Base-by-base conservation (phyloP, 805 yeast species). In the Cyberlindnera euphorbiae region DNA sequence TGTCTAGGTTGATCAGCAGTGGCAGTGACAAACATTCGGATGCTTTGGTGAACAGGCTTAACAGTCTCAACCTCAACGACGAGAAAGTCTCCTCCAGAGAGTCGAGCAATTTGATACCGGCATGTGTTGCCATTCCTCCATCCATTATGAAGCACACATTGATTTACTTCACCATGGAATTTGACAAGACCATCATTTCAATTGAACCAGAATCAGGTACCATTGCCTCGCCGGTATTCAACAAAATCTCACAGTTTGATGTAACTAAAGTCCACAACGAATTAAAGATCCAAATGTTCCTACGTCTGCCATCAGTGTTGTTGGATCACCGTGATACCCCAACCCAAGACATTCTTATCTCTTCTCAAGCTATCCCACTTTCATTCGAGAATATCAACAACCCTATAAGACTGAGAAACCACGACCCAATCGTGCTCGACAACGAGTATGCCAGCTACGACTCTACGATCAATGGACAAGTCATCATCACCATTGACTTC, bases 171-270 rank as follows among this genome's bases (percentile, higher is more conserved):
- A 87, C 95, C 2, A 70, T 93, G 30, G 99, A 93, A 61, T 90
- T 88, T 56, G 99, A 93, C 62, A 93, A 93, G 61, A 87, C 90
- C 33, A 93, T 89, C 47, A 82, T 93, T 45, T 73, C 88, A 12
- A 78, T 90, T 33, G 95, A 88, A 48, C 93, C 97, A 3, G 76
- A 79, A 19, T 76, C 83, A 35, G 96, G 96, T 26, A 76, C 95
- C 0, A 77, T 87, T 42, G 73, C 75, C 28, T 67, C 71, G 38
- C 90, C 96, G 1, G 75, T 75, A 13, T 93, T 95, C 77, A 93
- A 88, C 59, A 84, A 84, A 49, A 87, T 87, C 9, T 83, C 95
- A 12, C 78, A 89, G 4, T 93, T 93, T 54, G 99, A 93, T 70
- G 94, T 89, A 26, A 74, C 82, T 4, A 68, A 81, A 42, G 69